A percentile compares a stretch with the other conserved stretches of the same genome.
phyloP scores from a whole-genome alignment of 129 eudicot species.

The Helichrysum umbraculigerum region DNA sequence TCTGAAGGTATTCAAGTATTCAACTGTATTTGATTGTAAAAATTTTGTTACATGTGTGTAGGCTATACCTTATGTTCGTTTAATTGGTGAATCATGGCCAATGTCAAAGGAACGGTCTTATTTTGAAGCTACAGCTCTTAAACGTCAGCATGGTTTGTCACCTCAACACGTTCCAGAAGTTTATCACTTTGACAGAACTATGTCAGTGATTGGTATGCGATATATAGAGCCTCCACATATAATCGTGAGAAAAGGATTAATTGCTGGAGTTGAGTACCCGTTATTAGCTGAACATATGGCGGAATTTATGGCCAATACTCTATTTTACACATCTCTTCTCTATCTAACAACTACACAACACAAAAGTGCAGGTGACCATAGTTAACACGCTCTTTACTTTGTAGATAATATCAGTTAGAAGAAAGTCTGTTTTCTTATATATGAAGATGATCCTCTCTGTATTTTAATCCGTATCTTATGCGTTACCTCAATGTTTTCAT shows the following conservation, averaged over 20 bases:
- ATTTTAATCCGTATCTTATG: slow-evolving; percentile 29
- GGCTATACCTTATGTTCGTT: slow-evolving; percentile 93
- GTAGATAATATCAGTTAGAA: too few species aligned
- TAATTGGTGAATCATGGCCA: slow-evolving; percentile 98
- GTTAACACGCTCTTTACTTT: too few species aligned
- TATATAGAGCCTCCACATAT: slow-evolving; percentile 94
- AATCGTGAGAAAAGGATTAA: slow-evolving; percentile 81
- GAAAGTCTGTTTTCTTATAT: too few species aligned
- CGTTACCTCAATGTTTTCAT: slow-evolving; percentile 22
- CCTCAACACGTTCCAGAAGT: slow-evolving; percentile 91
- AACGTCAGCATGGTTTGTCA: slow-evolving; percentile 71
- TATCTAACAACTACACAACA: slow-evolving; percentile 84
- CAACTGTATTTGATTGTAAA: not conserved
- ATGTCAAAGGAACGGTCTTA: slow-evolving; percentile 94
- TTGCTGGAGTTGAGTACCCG: slow-evolving; percentile 86
- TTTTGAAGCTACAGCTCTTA: slow-evolving; percentile 72
- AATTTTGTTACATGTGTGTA: slow-evolving; percentile 31
- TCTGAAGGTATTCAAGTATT: not conserved
- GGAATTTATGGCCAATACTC: slow-evolving; percentile 80
- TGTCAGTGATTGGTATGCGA: slow-evolving; percentile 92
- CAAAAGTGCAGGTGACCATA: slow-evolving; percentile 52
- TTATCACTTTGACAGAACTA: slow-evolving; percentile 81
- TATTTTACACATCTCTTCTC: slow-evolving; percentile 84
- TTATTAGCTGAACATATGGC: slow-evolving; percentile 83
- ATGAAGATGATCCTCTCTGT: too few species aligned